Percentiles rank a stretch among this genome's conserved stretches.
Evolutionary conservation across 371 early-diverging fungal species (phyloP).

Genomic region (Mortierella sp.): DNA sequence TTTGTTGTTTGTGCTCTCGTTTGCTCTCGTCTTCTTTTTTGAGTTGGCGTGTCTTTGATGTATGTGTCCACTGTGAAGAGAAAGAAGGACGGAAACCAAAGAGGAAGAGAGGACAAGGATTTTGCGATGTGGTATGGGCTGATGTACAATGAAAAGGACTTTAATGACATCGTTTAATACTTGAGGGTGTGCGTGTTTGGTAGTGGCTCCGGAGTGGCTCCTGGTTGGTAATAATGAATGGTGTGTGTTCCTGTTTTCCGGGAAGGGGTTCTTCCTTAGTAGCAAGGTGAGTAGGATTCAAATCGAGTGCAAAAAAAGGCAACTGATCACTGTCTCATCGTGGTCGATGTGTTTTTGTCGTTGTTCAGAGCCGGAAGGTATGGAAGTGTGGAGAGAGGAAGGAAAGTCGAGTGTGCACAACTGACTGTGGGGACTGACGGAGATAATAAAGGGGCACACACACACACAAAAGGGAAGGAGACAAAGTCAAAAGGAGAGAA

Average conservation of each 20-base stretch:
- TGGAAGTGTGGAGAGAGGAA: neutral
- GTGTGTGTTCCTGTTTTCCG: no score
- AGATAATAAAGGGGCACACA: neutral
- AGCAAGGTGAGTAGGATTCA: no score
- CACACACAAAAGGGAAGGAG: neutral
- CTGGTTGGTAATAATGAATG: no score
- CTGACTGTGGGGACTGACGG: neutral
- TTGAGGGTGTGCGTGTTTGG: neutral
- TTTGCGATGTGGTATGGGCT: slow-evolving; percentile 1
- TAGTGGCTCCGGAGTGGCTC: no score
- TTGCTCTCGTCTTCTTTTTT: neutral
- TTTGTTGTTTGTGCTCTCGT: slow-evolving; percentile 3
- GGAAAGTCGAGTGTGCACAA: slow-evolving; percentile 6
- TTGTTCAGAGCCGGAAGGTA: no score
- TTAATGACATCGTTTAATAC: neutral
- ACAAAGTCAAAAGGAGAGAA: neutral
- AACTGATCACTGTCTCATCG: no score
- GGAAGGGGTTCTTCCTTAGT: no score
- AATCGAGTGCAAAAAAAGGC: no score
- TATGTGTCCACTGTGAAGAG: neutral
- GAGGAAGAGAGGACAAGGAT: neutral
- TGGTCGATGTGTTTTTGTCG: no score
- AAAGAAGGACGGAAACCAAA: neutral
- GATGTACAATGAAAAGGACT: neutral
- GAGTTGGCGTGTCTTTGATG: neutral